Percentiles rank a stretch among this genome's conserved stretches.
phyloP scores from a whole-genome alignment of 495 filamentous ascomycete genomes.

The Cudoniella acicularis region DNA sequence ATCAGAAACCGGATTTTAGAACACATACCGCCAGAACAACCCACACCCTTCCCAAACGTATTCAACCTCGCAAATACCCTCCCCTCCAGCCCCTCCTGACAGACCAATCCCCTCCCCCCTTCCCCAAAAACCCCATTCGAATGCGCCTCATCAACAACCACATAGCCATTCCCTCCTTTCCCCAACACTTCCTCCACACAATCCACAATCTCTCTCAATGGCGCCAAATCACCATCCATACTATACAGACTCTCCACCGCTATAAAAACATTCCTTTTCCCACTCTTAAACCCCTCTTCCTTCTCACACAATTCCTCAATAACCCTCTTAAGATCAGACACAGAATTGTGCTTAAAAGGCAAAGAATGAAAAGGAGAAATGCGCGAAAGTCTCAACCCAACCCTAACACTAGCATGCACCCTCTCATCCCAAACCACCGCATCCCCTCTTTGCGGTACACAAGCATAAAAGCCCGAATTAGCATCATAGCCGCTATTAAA shows the following conservation, averaged over 20 bases:
- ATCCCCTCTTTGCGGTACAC: slow-evolving; percentile 66
- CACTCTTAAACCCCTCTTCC: slow-evolving; percentile 21
- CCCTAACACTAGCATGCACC: slow-evolving; percentile 74
- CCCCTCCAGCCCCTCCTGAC: slow-evolving; percentile 60
- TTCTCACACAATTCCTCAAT: slow-evolving; percentile 6
- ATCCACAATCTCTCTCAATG: slow-evolving; percentile 54
- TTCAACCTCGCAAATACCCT: slow-evolving; percentile 65
- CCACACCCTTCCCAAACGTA: slow-evolving; percentile 76
- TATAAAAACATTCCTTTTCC: slow-evolving; percentile 55
- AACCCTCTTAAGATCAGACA: slow-evolving; percentile 32
- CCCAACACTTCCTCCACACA: slow-evolving; percentile 55
- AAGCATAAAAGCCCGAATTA: slow-evolving; percentile 64
- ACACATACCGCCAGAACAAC: slow-evolving; percentile 63
- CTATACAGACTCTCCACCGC: slow-evolving; percentile 76
- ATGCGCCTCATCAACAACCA: slow-evolving; percentile 80
- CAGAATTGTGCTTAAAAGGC: slow-evolving; percentile 60
- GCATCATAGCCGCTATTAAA: slow-evolving; percentile 80
- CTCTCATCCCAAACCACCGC: slow-evolving; percentile 68
- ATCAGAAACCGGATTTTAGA: too few species aligned
- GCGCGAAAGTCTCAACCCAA: slow-evolving; percentile 69
- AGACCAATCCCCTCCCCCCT: slow-evolving; percentile 62
- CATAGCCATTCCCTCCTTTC: slow-evolving; percentile 54
- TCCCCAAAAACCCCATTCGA: slow-evolving; percentile 64
- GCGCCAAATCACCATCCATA: slow-evolving; percentile 78
- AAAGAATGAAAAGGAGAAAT: slow-evolving; percentile 43